Evolutionary conservation across 345 rosid species (phyloP).

Genomic region (Acer yangbiense): DNA sequence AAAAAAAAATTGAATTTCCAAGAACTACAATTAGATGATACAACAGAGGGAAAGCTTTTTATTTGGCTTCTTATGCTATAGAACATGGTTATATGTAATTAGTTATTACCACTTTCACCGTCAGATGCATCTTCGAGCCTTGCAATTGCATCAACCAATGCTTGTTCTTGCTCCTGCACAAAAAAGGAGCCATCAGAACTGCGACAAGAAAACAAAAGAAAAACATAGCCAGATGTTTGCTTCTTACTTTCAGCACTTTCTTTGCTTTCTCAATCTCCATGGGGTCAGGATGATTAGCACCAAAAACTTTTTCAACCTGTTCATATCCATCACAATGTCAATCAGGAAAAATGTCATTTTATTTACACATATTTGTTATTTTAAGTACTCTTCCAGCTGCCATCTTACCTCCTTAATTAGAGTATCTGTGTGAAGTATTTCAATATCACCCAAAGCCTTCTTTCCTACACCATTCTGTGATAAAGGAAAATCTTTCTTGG

Average conservation of each 20-base stretch:
- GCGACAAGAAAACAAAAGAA: neutral
- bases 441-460: constrained; percentile 83
- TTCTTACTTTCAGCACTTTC: constrained; percentile 75
- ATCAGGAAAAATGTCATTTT: constrained; percentile 10
- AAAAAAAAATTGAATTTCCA: constrained; percentile 28
- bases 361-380: neutral
- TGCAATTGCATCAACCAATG: constrained; percentile 85
- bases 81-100: constrained; percentile 49
- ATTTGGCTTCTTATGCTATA: constrained; percentile 27
- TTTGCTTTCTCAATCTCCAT: constrained; percentile 81
- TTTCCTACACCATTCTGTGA: constrained; percentile 72
- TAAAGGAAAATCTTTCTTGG: constrained; percentile 53
- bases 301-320: constrained; percentile 90
- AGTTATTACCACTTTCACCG: constrained; percentile 96
- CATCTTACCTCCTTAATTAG: constrained; percentile 77
- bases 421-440: constrained; percentile 89
- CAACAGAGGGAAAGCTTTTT: constrained; percentile 32
- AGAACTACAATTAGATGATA: constrained; percentile 33
- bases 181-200: constrained; percentile 12
- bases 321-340: constrained; percentile 10
- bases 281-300: constrained; percentile 65
- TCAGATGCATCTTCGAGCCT: constrained; percentile 94
- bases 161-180: constrained; percentile 87
- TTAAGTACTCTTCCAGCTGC: constrained; percentile 5
- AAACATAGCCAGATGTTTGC: neutral